Percentiles rank a stretch among this genome's conserved stretches.
phyloP scores from a whole-genome alignment of 164 flowering plant genomes.

The Stephania cephalantha region DNA sequence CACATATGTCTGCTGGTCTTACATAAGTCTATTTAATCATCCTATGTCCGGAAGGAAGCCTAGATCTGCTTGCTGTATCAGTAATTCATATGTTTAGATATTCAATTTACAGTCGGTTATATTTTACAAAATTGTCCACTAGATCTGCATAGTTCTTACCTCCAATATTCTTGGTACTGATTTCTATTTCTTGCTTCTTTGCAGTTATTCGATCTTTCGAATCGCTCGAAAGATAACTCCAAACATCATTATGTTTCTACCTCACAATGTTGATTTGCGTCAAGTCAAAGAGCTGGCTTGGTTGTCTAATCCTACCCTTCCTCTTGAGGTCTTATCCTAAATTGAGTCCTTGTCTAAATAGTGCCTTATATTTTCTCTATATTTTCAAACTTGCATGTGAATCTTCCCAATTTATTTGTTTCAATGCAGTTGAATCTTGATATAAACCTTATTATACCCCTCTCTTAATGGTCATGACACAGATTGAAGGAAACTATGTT shows the following conservation, averaged over 20 bases:
- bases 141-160: neutral
- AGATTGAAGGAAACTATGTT: too few relatives aligned
- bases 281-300: constrained; percentile 55
- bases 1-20: neutral
- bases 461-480: too few relatives aligned
- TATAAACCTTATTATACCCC: too few relatives aligned
- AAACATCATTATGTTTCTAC: constrained; percentile 50
- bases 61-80: neutral
- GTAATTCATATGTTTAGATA: neutral
- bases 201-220: constrained; percentile 45
- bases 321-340: constrained; percentile 30
- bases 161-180: neutral
- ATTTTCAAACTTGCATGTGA: too few relatives aligned
- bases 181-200: constrained; percentile 5
- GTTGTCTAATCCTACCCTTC: constrained; percentile 51
- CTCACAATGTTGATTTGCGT: constrained; percentile 40
- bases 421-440: too few relatives aligned
- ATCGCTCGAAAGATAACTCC: constrained; percentile 44
- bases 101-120: neutral
- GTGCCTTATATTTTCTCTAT: neutral
- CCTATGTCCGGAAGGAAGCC: too few relatives aligned
- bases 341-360: neutral
- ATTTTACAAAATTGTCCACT: neutral
- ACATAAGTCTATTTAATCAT: too few relatives aligned
- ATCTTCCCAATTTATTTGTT: too few relatives aligned